Base-by-base conservation (phyloP, 2,329 filamentous ascomycete genomes). In the Botrytis fabae region DNA sequence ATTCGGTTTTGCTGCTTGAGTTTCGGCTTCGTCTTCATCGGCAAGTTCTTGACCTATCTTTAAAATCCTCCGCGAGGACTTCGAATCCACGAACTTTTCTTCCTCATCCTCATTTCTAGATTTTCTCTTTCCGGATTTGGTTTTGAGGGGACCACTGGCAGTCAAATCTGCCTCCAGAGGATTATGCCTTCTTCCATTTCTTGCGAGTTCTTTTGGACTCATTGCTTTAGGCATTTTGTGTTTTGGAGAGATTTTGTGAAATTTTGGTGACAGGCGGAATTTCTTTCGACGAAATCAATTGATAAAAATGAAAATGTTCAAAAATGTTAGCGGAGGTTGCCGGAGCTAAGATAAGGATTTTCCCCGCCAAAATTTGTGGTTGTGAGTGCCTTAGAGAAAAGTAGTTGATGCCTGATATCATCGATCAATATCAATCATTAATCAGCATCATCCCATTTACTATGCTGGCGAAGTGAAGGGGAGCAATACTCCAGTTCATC, bases 81-180 rank as follows among this genome's bases (percentile, higher is more conserved):
- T 95, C 73, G 94, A 91, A 82, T 98, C 95, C 75, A 99, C 90
- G 80, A 92, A 98, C 76, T 87, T 85, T 75, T 92, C 89, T 74
- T 88, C 87, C 73, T 89, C 87, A 46, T 88, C 86, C 48, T 90
- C 88, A 69, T 86, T 82, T 71, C 85, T 88, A 76, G 86, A 85
- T 82, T 90, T 92, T 78, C 87, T 87, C 85, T 93, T 93, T 79
- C 86, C 86, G 77, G 90, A 90, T 86, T 95, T 91, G 81, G 90
- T 90, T 84, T 95, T 89, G 79, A 95, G 82, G 77, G 91, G 85
- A 74, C 91, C 87, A 73, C 91, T 87, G 77, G 93, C 86, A 78
- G 91, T 83, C 80, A 98, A 87, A 79, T 98, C 96, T 80, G 97
- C 93, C 79, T 95, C 92, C 74, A 99, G 91, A 59, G 95, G 95